Evolutionary conservation across 805 yeast genomes (phyloP).

Genomic region (Wickerhamia fluorescens): DNA sequence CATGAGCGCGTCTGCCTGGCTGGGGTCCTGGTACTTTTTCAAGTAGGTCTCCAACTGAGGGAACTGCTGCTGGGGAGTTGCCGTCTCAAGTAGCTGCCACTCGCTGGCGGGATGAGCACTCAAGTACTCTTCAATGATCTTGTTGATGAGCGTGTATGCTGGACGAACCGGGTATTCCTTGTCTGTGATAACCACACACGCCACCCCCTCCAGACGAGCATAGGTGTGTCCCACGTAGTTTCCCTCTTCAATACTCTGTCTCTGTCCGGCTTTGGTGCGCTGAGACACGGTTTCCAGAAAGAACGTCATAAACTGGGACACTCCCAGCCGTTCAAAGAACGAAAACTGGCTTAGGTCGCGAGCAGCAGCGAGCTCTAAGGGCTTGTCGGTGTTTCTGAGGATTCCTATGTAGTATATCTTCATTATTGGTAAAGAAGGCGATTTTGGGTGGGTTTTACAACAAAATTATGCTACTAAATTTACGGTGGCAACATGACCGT

Average conservation of each 20-base stretch:
- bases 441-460: neutral
- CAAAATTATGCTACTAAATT: neutral
- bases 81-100: constrained; percentile 51
- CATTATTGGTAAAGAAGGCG: constrained; percentile 38
- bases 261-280: constrained; percentile 81
- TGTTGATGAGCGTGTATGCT: constrained; percentile 88
- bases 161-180: constrained; percentile 96
- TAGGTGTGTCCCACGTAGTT: constrained; percentile 87
- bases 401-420: constrained; percentile 88
- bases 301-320: constrained; percentile 90
- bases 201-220: constrained; percentile 81
- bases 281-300: constrained; percentile 85
- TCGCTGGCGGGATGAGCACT: constrained; percentile 69
- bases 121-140: constrained; percentile 83
- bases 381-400: constrained; percentile 55
- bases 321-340: constrained; percentile 77
- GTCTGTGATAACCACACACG: constrained; percentile 89
- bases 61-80: constrained; percentile 41
- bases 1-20: constrained; percentile 95
- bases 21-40: constrained; percentile 88
- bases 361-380: constrained; percentile 72
- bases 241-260: constrained; percentile 93
- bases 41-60: constrained; percentile 64
- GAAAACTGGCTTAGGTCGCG: constrained; percentile 81
- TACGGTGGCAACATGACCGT: constrained; percentile 1